Conservation (phyloP, 2,329 filamentous ascomycete genomes). For the Magnaporthiopsis poae region DNA sequence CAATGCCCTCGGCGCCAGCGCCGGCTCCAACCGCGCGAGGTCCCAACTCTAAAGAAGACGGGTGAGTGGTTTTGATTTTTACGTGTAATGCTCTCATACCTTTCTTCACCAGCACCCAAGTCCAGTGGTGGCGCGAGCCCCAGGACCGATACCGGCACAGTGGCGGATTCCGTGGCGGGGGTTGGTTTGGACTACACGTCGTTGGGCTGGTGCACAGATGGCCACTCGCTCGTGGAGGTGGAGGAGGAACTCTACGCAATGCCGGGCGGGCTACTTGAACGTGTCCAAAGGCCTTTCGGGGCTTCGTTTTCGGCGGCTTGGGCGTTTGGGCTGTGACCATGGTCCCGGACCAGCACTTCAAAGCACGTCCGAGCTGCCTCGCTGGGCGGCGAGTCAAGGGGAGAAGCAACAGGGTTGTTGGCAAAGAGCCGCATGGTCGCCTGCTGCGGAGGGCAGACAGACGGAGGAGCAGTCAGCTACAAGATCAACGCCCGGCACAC, state of each 20-base stretch:
- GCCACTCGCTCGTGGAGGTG: neutral
- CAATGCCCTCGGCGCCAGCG: conserved; percentile 12
- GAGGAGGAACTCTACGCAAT: neutral
- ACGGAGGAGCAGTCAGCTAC: neutral
- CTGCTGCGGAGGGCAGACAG: neutral
- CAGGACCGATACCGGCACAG: neutral
- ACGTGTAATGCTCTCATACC: neutral
- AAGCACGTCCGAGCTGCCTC: neutral
- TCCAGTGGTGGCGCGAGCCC: neutral
- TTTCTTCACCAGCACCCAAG: neutral
- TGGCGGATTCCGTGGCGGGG: neutral
- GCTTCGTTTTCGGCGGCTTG: neutral
- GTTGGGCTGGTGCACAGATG: neutral
- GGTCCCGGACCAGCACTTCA: neutral
- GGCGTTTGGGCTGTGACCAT: neutral
- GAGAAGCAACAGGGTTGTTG: neutral
- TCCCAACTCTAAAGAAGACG: conserved; percentile 77
- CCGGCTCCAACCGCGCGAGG: conserved; percentile 28
- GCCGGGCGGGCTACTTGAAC: neutral
- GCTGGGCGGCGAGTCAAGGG: neutral
- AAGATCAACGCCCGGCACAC: neutral
- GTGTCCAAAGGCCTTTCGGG: too few relatives aligned
- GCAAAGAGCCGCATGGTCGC: neutral
- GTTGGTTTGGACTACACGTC: neutral
- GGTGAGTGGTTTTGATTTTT: conserved; percentile 50